Evolutionary conservation across 1,284 basidiomycete species (phyloP).

Genomic region (Vanrija sp.): DNA sequence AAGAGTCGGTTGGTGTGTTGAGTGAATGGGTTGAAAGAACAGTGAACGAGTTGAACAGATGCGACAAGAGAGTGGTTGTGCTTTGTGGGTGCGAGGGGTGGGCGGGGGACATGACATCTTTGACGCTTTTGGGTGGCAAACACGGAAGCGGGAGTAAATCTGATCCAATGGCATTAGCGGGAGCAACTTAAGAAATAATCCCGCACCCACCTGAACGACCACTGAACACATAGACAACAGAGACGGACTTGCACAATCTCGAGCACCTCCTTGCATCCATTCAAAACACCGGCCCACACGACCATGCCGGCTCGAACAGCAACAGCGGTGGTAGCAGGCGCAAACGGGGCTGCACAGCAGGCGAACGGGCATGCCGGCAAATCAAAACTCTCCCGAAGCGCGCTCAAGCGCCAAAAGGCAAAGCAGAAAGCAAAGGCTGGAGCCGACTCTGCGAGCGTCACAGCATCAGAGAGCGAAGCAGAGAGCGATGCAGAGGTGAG

Average conservation of each 20-base stretch:
- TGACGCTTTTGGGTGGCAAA: no score
- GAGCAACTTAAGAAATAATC: no score
- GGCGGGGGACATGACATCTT: no score
- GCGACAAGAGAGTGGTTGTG: no score
- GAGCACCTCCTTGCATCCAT: not conserved
- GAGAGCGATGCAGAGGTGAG: constrained; percentile 43
- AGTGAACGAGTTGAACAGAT: no score
- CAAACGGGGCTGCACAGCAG: constrained; percentile 4
- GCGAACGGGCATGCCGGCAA: constrained; percentile 22
- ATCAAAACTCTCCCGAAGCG: constrained; percentile 35
- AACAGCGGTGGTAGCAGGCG: constrained; percentile 5
- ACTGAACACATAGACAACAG: no score
- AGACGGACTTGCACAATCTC: not conserved
- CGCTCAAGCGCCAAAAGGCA: constrained; percentile 44
- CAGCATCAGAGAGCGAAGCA: constrained; percentile 31
- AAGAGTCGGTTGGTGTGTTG: no score
- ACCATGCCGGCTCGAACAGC: constrained; percentile 11
- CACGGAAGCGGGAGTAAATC: no score
- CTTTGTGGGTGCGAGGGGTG: no score
- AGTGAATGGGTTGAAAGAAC: no score
- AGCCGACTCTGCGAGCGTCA: constrained; percentile 32
- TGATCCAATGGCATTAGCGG: no score
- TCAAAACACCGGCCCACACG: not conserved
- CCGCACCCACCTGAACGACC: no score
- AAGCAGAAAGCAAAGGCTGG: constrained; percentile 40